Percentiles rank a stretch among this genome's conserved stretches.
Evolutionary conservation across 2,329 filamentous ascomycete species (phyloP).

Genomic region (Ceratocystis variospora): DNA sequence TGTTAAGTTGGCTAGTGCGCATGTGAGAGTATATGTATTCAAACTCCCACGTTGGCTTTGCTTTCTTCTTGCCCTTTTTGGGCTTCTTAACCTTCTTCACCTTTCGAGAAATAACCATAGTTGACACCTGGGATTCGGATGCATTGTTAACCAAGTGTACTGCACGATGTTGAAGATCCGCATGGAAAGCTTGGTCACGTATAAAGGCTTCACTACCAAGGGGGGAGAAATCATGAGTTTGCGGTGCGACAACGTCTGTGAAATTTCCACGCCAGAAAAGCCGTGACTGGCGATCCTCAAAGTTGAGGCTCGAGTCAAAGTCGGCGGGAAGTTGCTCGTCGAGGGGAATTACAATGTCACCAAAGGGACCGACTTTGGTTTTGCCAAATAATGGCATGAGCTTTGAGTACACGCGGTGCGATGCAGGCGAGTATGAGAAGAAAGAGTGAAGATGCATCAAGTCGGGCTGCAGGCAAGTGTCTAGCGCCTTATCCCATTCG

Average conservation of each 20-base stretch:
- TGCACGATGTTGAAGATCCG: conserved; percentile 56
- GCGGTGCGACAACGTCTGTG: conserved; percentile 7
- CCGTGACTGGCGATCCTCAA: conserved; percentile 46
- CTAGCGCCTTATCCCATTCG: conserved; percentile 50
- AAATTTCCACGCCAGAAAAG: conserved; percentile 57
- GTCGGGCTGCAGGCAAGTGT: conserved; percentile 66
- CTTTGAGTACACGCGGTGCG: conserved; percentile 46
- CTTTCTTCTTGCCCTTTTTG: not conserved
- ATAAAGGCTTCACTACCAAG: conserved; percentile 36
- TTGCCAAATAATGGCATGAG: conserved; percentile 65
- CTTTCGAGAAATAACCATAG: conserved; percentile 41
- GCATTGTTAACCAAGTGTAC: conserved; percentile 54
- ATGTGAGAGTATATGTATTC: conserved; percentile 8
- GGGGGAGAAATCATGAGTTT: conserved; percentile 3
- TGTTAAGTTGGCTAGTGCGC: conserved; percentile 10
- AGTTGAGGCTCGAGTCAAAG: conserved; percentile 33
- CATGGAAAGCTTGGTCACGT: conserved; percentile 43
- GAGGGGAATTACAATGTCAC: conserved; percentile 62
- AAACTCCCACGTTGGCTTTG: conserved; percentile 9
- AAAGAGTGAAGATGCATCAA: conserved; percentile 58
- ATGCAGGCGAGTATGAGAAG: conserved; percentile 46
- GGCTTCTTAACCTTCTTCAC: conserved; percentile 26
- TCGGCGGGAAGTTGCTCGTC: conserved; percentile 21
- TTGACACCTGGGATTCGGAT: conserved; percentile 35
- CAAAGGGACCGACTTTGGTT: conserved; percentile 57